A percentile compares a stretch with the other conserved stretches of the same genome.
phyloP scores from a whole-genome alignment of 1,139 yeast species.

The Debaryomycetaceae sp. region DNA sequence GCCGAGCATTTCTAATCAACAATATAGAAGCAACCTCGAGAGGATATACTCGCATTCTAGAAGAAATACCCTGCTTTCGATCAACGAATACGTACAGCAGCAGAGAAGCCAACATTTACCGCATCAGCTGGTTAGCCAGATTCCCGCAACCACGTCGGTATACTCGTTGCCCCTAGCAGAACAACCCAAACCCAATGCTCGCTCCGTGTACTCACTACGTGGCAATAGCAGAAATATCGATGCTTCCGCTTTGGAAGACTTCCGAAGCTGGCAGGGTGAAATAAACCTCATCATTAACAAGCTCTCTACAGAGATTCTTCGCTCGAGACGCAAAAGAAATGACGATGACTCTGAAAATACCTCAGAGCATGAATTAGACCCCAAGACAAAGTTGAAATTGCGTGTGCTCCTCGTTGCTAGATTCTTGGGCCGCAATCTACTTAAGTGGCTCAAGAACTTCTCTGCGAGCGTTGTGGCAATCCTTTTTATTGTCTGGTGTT shows the following conservation, averaged over 20 bases:
- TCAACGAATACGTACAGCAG: slow-evolving; percentile 37
- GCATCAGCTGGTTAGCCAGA: slow-evolving; percentile 9
- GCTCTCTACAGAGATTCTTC: slow-evolving; percentile 35
- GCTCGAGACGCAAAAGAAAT: slow-evolving; percentile 7
- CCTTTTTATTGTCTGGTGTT: slow-evolving; percentile 42
- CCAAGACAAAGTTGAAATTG: slow-evolving; percentile 21
- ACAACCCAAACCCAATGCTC: slow-evolving; percentile 4
- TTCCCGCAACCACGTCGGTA: slow-evolving; percentile 17
- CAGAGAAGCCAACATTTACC: slow-evolving; percentile 25
- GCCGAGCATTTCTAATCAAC: slow-evolving; percentile 30
- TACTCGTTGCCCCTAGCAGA: slow-evolving; percentile 21
- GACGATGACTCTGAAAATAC: slow-evolving; percentile 7
- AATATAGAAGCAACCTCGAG: slow-evolving; percentile 36
- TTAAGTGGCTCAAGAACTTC: slow-evolving; percentile 33
- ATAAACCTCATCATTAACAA: slow-evolving; percentile 39
- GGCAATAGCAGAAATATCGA: slow-evolving; percentile 7
- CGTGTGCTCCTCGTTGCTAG: slow-evolving; percentile 21
- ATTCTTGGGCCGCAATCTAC: slow-evolving; percentile 26
- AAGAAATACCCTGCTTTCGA: slow-evolving; percentile 35
- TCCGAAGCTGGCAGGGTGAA: slow-evolving; percentile 45
- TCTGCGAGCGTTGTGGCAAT: slow-evolving; percentile 36
- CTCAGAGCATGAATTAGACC: slow-evolving; percentile 17
- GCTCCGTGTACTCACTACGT: slow-evolving; percentile 10
- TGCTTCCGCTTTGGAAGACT: slow-evolving; percentile 27
- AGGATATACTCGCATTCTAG: slow-evolving; percentile 46